Evolutionary conservation across 208 protist genomes (phyloP), one percentile per base, ranked within the genome.

Genomic region (Acanthamoeba castellanii): DNA sequence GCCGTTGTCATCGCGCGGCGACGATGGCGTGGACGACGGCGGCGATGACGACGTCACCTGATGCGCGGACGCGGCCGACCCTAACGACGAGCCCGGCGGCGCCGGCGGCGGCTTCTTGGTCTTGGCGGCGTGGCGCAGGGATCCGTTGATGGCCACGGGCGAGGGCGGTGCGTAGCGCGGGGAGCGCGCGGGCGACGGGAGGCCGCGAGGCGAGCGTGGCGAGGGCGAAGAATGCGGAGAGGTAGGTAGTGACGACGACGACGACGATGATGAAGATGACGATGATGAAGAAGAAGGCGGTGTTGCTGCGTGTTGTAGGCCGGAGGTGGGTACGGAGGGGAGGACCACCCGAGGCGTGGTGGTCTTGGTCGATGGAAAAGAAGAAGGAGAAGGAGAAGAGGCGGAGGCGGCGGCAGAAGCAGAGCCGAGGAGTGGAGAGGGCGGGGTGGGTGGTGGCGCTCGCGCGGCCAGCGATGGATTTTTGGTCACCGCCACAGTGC

Each of bases 401-500:
- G 59, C 8, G 27, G 59, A 14, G 13, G 52, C 11, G 18, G 52
- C 52, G 37, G 37, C 37, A 3, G 37, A 42, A 20, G 52, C 11
- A 57, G 52, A 16, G 14, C 52, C 52, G 52, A 57, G 52, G 9
- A 57, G 52, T 3, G n/a, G 34, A 34, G 70, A 34, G 34, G 70
- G 70, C 37, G 70, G 70, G 16, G 34, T 78, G 32, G 70, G 70
- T 8, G 70, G 70, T 9, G 70, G 70, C n/a, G 70, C 34, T 22
- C 70, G 70, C 30, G 70, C 70, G 14, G 70, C 70, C 34, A 78
- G 70, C 70, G 70, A 47, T 18, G 70, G 70, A 20, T 78, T 78
- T n/a, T 78, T 78, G 14, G 70, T 78, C 66, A 72, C 66, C 30
- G 37, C 30, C n/a, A 78, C 70, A 5, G n/a, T 25, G 22, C 30